A percentile compares a stretch with the other conserved stretches of the same genome.
phyloP scores from a whole-genome alignment of 192 early-diverging fungal genomes.

The Thoreauomyces humboldtii region DNA sequence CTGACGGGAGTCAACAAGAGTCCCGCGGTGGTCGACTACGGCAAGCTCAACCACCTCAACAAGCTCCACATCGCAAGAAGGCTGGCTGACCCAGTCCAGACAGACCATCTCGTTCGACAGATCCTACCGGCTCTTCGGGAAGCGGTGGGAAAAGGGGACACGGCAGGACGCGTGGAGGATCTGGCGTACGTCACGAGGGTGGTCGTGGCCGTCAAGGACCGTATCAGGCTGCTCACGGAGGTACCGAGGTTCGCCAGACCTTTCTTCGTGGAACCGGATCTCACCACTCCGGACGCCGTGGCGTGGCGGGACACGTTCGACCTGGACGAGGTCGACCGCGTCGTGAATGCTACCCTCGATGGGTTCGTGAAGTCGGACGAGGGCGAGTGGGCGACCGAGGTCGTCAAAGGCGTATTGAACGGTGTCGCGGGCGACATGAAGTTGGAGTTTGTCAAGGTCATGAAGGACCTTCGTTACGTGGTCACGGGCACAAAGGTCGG shows the following conservation, averaged over 20 bases:
- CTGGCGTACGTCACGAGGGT: slow-evolving; percentile 6
- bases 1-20: slow-evolving; percentile 60
- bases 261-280: slow-evolving; percentile 11
- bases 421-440: slow-evolving; percentile 1
- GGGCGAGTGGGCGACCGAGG: slow-evolving; percentile 15
- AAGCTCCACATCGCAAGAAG: slow-evolving; percentile 57
- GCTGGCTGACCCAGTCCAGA: slow-evolving; percentile 5
- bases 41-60: slow-evolving; percentile 76
- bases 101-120: not conserved
- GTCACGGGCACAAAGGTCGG: slow-evolving; percentile 34
- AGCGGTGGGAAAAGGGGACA: not conserved
- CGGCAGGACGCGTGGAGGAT: not conserved
- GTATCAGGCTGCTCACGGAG: slow-evolving; percentile 15
- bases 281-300: not conserved
- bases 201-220: slow-evolving; percentile 24
- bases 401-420: slow-evolving; percentile 14
- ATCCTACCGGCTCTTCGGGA: not conserved
- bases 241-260: slow-evolving; percentile 4
- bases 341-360: not conserved
- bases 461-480: slow-evolving; percentile 30
- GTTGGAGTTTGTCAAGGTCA: slow-evolving; percentile 6
- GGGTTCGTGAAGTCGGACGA: not conserved
- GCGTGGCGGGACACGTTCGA: not conserved
- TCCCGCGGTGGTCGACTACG: slow-evolving; percentile 58
- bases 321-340: not conserved